These are phyloP conservation scores for Capsicum baccatum DNA, from an alignment of 257 asterid species.

Conservation along the genomic window DNA sequence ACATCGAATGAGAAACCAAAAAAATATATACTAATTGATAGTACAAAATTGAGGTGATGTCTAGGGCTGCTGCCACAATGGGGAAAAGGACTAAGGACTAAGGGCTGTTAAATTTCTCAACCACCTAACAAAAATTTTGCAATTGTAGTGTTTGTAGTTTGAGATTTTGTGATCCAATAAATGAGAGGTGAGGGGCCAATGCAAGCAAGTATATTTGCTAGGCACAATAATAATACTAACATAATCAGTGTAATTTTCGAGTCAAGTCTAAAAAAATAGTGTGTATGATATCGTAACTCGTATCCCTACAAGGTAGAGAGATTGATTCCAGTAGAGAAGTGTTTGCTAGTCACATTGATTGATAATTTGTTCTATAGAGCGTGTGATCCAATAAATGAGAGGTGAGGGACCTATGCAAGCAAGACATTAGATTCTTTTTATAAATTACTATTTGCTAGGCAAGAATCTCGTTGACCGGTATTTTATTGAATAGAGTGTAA, in stretches of 20 bases:
- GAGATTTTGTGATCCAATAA: slow-evolving; percentile 3
- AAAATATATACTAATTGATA: not conserved
- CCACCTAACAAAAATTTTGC: not conserved
- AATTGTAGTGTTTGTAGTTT: slow-evolving; percentile 20
- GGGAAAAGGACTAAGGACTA: not conserved
- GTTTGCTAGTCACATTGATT: not conserved
- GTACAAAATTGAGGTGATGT: slow-evolving; percentile 17
- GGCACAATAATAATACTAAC: not conserved
- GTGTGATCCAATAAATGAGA: slow-evolving; percentile 4
- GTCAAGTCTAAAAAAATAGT: too few relatives aligned
- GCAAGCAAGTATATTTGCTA: not conserved
- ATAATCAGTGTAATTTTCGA: too few relatives aligned
- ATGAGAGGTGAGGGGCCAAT: not conserved
- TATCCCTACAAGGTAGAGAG: too few relatives aligned
- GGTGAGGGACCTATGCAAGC: slow-evolving; percentile 14
- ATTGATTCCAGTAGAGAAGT: not conserved
- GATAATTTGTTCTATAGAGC: not conserved
- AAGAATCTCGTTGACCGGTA: not conserved
- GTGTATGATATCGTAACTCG: too few relatives aligned
- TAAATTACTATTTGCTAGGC: not conserved
- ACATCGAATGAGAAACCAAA: too few relatives aligned
- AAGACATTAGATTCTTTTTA: not conserved
- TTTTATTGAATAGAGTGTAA: too few relatives aligned
- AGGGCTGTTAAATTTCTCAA: slow-evolving; percentile 18
- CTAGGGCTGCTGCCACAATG: not conserved